Base-by-base conservation (phyloP, 1,139 yeast species). In the Geotrichum aggregatum region DNA sequence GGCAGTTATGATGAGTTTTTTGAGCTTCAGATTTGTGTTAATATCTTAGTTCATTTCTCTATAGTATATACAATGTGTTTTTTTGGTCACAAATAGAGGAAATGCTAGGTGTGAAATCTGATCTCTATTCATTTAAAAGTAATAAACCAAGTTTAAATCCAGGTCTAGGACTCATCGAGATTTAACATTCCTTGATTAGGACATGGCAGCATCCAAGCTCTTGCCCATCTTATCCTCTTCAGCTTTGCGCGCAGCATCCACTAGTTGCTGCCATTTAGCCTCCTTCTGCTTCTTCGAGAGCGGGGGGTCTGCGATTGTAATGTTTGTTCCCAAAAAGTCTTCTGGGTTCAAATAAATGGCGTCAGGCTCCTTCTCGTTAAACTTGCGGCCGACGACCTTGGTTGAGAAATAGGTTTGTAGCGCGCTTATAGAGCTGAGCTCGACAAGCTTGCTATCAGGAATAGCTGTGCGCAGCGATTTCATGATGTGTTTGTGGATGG, bases 341-440 rank as follows among this genome's bases (percentile, higher is more conserved):
- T 69, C 64, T 19, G 71, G 68, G 56, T 79, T 76, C 60, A 87
- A 71, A 67, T 84, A 79, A 50, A 88, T 79, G 41, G 88, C 92
- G 58, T 85, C 79, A 24, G 96, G 94, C 65, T 81, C 80, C 63
- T 83, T 76, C 67, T 85, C 95, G 60, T 77, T 77, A 70, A 74
- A 79, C 49, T 66, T 69, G 13, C 72, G 69, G 34, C 79, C 78
- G 33, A 77, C 71, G 8, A 84, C 73, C 44, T 76, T 68, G 8
- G 66, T 59, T 30, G 67, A 61, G 52, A 82, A 74, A 57, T 77
- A 80, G 0, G 66, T 58, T 55, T 72, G 71, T 49, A 87, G 73
- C 24, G 70, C 73, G 1, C 64, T 63, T 21, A 82, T 77, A 13
- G 76, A 72, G 56, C 72, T 75, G 10, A 83, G 63, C 54, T 72